Evolutionary conservation across 495 filamentous ascomycete species (phyloP).

Genomic region (Penicillium roqueforti): DNA sequence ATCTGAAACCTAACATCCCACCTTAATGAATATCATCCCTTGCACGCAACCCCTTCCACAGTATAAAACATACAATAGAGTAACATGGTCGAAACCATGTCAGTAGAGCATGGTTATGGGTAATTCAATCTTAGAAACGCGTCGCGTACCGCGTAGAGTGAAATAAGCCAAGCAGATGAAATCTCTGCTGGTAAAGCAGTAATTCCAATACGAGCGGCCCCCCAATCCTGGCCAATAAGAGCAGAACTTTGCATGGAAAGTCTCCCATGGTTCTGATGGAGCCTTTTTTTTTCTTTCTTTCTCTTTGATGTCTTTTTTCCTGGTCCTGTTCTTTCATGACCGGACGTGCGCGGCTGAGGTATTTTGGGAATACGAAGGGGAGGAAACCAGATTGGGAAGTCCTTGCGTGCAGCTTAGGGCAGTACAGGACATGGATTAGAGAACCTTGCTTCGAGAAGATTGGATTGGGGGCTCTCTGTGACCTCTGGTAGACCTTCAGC

Average conservation of each 20-base stretch:
- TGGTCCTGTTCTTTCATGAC: neutral
- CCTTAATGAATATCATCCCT: neutral
- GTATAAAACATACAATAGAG: too few species aligned
- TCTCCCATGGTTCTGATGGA: constrained; percentile 24
- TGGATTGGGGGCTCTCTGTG: neutral
- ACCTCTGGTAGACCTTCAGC: neutral
- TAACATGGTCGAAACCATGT: too few species aligned
- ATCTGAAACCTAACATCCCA: constrained; percentile 1
- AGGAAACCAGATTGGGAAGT: neutral
- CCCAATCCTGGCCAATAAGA: constrained; percentile 20
- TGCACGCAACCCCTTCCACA: neutral
- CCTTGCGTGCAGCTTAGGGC: constrained; percentile 5
- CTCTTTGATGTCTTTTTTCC: neutral
- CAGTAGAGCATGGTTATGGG: neutral
- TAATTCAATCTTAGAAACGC: neutral
- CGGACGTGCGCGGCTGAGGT: constrained; percentile 4
- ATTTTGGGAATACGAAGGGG: neutral
- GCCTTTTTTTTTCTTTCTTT: constrained; percentile 2
- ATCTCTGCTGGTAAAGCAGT: constrained; percentile 11
- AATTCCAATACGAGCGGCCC: constrained; percentile 16
- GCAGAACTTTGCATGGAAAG: neutral
- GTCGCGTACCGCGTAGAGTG: constrained; percentile 8
- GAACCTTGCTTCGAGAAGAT: constrained; percentile 27
- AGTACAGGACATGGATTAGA: constrained; percentile 13
- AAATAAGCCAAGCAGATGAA: neutral